A percentile compares a stretch with the other conserved stretches of the same genome.
Evolutionary conservation across 495 filamentous ascomycete genomes (phyloP).

Genomic region (Penicillium waksmanii): DNA sequence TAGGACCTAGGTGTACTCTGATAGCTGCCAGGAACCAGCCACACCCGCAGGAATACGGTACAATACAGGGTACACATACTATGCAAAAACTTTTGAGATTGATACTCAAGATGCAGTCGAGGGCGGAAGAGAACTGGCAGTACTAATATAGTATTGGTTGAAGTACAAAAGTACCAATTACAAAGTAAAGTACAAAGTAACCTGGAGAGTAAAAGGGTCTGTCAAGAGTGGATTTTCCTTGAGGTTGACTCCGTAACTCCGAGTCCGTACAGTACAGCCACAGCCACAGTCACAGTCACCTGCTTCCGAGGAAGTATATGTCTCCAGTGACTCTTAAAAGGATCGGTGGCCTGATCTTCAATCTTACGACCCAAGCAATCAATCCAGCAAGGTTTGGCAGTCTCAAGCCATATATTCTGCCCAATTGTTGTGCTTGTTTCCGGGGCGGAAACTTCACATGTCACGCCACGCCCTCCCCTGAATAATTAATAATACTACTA

Average conservation of each 20-base stretch:
- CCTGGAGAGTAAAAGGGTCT: not conserved
- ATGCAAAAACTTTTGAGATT: too few species aligned
- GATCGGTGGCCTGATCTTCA: conserved; percentile 10
- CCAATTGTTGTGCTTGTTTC: conserved; percentile 9
- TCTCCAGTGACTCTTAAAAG: not conserved
- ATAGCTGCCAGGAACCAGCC: too few species aligned
- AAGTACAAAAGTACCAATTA: too few species aligned
- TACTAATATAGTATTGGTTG: too few species aligned
- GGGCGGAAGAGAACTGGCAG: too few species aligned
- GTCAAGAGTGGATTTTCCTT: not conserved
- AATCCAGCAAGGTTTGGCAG: not conserved
- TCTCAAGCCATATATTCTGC: conserved; percentile 10
- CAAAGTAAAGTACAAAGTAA: too few species aligned
- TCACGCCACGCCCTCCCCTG: conserved; percentile 32
- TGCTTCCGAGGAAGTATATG: not conserved
- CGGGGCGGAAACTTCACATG: conserved; percentile 18
- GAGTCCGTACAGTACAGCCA: too few species aligned
- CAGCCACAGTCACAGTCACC: not conserved
- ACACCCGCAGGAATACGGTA: too few species aligned
- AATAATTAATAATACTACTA: conserved; percentile 21
- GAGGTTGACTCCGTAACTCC: not conserved
- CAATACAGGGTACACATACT: too few species aligned
- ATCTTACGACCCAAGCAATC: not conserved
- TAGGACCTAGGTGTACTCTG: too few species aligned
- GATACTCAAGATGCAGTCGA: too few species aligned